Percentiles rank a stretch among this genome's conserved stretches.
These are phyloP conservation scores for Aquanectria penicillioides DNA, from an alignment of 2,329 filamentous ascomycete species.

Conservation along the genomic window DNA sequence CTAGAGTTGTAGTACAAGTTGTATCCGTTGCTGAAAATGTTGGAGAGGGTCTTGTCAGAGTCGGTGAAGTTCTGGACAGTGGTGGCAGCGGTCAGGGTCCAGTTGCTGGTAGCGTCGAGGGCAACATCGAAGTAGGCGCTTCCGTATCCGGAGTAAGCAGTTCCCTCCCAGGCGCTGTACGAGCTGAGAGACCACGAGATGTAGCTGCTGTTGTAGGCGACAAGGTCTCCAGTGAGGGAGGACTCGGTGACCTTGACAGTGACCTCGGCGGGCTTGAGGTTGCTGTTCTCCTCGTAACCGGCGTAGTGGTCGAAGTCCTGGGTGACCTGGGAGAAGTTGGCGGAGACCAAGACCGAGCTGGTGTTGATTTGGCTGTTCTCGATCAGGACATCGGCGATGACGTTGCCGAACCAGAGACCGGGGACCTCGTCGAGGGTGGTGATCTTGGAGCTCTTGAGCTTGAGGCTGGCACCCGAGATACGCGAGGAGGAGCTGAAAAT, in stretches of 20 bases:
- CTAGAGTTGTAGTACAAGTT: conserved; percentile 20
- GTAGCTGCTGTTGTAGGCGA: conserved; percentile 20
- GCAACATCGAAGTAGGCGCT: conserved; percentile 5
- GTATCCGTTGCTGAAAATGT: conserved; percentile 15
- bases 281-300: conserved; percentile 18
- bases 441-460: conserved; percentile 20
- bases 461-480: not conserved
- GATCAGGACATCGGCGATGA: conserved; percentile 8
- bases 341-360: conserved; percentile 13
- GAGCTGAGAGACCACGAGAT: conserved; percentile 11
- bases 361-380: conserved; percentile 18
- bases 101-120: conserved; percentile 13
- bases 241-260: conserved; percentile 16
- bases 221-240: conserved; percentile 2
- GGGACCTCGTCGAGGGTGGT: conserved; percentile 8
- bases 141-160: conserved; percentile 18
- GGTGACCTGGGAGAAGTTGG: conserved; percentile 20
- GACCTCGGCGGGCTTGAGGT: conserved; percentile 10
- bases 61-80: conserved; percentile 21
- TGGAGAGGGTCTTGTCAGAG: conserved; percentile 13
- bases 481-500: conserved; percentile 17
- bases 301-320: conserved; percentile 20
- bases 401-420: conserved; percentile 20
- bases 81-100: conserved; percentile 14
- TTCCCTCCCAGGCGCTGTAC: conserved; percentile 13